Evolutionary conservation across 2,329 filamentous ascomycete species (phyloP), one percentile per base, ranked within the genome.

Genomic region (Exophiala bonariae): DNA sequence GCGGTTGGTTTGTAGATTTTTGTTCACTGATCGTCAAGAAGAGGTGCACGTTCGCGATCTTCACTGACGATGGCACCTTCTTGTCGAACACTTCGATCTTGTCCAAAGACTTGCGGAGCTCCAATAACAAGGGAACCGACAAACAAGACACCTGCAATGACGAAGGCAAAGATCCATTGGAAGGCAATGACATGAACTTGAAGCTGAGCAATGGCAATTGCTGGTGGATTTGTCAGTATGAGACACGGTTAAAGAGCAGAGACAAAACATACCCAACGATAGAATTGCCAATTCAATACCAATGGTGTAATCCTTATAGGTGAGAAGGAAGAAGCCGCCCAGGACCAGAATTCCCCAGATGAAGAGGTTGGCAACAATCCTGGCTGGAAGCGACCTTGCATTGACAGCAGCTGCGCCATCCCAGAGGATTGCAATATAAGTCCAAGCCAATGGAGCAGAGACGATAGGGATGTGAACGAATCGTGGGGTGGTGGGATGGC

Each of bases 91-190:
- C 68, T 71, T 52, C 76, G 60, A 37, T 83, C 78, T 44, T 76
- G 73, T 49, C 84, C 84, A 10, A 81, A 75, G 62, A 83, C 75
- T 17, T 78, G 78, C 0, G 86, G 85, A 26, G 87, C 67, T 2
- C 81, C 85, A 42, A 89, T 74, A 13, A 78, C 67, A 2, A 87
- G 60, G 1, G 86, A 89, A 14, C 81, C 69, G 16, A 90, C 66
- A 64, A 93, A 86, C 43, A 95, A 79, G 19, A 87, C 64, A 1
- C 76, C 80, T 77, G 92, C 90, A 65, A 95, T 89, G 53, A 82
- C 75, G 62, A 95, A 93, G 26, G 89, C 87, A 65, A 95, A 95
- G 68, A 95, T 92, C 89, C 89, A 95, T 71, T 96, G 90, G 55
- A 95, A 75, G 5, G 88, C 87, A 57, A 95, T 76, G 49, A 85